Evolutionary conservation across 352 stramenopile genomes (phyloP), one percentile per base, ranked within the genome.

Genomic region (Globisporangium emineosum): DNA sequence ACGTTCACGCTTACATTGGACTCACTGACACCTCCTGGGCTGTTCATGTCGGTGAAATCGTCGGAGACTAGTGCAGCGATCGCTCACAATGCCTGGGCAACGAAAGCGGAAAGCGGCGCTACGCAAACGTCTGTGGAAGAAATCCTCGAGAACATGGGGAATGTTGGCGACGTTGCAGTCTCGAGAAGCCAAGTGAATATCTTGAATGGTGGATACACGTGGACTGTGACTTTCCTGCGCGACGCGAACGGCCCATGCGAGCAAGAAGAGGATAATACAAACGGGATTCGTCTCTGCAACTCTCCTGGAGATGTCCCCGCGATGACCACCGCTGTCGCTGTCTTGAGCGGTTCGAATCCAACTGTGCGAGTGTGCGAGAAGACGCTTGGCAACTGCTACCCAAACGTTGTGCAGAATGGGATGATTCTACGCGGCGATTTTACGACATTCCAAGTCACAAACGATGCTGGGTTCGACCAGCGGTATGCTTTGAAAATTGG

Each of bases 101-200:
- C 81, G 2, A 89, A 82, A n/a, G 74, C 72, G 17, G 80, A 98
- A 29, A 98, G 90, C 62, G 90, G 90, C 6, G 86, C 90, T 23
- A 90, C 93, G 19, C 96, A 95, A 0, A 96, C 89, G 0, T 98
- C 91, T 6, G 59, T 99, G 4, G 91, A 99, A 73, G 95, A 99
- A 68, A 98, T 98, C 57, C 78, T 99, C 1, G 92, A 99, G 72
- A 73, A 58, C 2, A 97, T 99, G 80, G 40, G 69, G 6, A 98
- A 98, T 65, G 66, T 99, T 51, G 97, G 97, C 2, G 93, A 98
- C 65, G 91, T 99, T 2, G 66, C 72, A 2, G 96, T 99, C 0
- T 91, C 86, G 7, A 73, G 96, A 66, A 93, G 85, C 65, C 66
- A 62, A 2, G 93, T 98, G 17, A 88, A 98, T 65, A 21, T 51